Evolutionary conservation across 805 yeast genomes (phyloP).

Genomic region (Yamadazyma olivae): DNA sequence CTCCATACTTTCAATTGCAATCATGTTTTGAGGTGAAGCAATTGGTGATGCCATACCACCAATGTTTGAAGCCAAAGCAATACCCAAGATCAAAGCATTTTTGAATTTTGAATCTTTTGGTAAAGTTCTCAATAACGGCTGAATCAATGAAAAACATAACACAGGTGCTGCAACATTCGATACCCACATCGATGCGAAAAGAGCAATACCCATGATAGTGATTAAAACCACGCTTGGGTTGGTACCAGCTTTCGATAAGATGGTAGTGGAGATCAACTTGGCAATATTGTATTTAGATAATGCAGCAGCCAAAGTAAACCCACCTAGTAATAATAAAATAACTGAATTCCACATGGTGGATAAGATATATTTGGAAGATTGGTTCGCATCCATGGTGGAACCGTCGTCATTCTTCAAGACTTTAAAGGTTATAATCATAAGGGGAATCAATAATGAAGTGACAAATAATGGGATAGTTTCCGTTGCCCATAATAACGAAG

Average conservation of each 20-base stretch:
- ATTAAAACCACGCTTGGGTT: slow-evolving; percentile 46
- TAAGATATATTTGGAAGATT: slow-evolving; percentile 43
- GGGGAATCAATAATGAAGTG: slow-evolving; percentile 80
- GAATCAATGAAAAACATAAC: slow-evolving; percentile 48
- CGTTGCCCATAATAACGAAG: slow-evolving; percentile 93
- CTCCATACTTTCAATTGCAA: slow-evolving; percentile 50
- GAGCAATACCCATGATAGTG: slow-evolving; percentile 49
- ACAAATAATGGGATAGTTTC: slow-evolving; percentile 91
- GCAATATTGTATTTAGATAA: slow-evolving; percentile 53
- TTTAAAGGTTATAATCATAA: slow-evolving; percentile 69
- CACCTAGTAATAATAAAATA: slow-evolving; percentile 49
- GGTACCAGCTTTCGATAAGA: slow-evolving; percentile 49
- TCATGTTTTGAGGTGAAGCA: slow-evolving; percentile 53
- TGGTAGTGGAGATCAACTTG: slow-evolving; percentile 47
- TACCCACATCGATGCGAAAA: slow-evolving; percentile 57
- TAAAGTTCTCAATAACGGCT: slow-evolving; percentile 44
- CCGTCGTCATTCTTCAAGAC: slow-evolving; percentile 61
- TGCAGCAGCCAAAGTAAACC: slow-evolving; percentile 54
- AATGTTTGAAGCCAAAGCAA: slow-evolving; percentile 50
- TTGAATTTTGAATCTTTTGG: slow-evolving; percentile 40
- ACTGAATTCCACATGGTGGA: slow-evolving; percentile 54
- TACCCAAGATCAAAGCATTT: slow-evolving; percentile 42
- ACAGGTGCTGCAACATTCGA: slow-evolving; percentile 58
- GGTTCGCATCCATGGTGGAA: slow-evolving; percentile 38
- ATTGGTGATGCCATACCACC: slow-evolving; percentile 59